Percentiles rank a stretch among this genome's conserved stretches.
These are phyloP conservation scores for Pyrenophora graminea DNA, from an alignment of 2,329 filamentous ascomycete species.

Conservation along the genomic window DNA sequence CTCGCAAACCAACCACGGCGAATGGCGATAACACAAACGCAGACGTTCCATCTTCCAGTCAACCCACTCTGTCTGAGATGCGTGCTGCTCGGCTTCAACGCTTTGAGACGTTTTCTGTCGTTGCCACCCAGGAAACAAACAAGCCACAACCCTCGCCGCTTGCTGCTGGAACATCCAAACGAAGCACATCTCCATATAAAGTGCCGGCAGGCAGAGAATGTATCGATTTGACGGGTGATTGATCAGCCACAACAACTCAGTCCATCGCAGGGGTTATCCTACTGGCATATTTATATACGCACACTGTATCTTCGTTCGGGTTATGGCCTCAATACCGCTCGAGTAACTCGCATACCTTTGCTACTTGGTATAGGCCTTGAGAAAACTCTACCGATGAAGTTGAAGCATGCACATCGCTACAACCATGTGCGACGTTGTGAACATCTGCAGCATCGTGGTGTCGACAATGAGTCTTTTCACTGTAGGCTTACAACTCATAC, in stretches of 20 bases:
- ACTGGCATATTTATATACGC: too few species aligned
- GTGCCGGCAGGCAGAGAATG: slow-evolving; percentile 7
- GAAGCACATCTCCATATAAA: background rate
- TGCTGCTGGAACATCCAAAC: background rate
- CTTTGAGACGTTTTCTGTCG: slow-evolving; percentile 4
- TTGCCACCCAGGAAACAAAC: background rate
- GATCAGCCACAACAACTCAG: background rate
- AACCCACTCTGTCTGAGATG: slow-evolving; percentile 4
- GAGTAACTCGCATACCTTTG: too few species aligned
- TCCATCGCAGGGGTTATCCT: too few species aligned
- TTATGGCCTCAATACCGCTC: too few species aligned
- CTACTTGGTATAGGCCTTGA: too few species aligned
- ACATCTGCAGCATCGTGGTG: too few species aligned
- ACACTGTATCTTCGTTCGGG: too few species aligned
- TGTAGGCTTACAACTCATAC: too few species aligned
- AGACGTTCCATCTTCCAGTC: background rate
- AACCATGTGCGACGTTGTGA: too few species aligned
- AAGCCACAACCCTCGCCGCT: background rate
- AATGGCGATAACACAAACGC: background rate
- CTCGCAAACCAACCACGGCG: background rate
- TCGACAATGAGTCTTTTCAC: too few species aligned
- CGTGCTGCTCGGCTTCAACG: slow-evolving; percentile 20
- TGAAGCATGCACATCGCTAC: too few species aligned
- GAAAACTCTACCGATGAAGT: too few species aligned
- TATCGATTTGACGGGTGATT: slow-evolving; percentile 21